A percentile compares a stretch with the other conserved stretches of the same genome.
These are phyloP conservation scores for Limonium bicolor DNA, from an alignment of 148 eudicot species.

Conservation along the genomic window DNA sequence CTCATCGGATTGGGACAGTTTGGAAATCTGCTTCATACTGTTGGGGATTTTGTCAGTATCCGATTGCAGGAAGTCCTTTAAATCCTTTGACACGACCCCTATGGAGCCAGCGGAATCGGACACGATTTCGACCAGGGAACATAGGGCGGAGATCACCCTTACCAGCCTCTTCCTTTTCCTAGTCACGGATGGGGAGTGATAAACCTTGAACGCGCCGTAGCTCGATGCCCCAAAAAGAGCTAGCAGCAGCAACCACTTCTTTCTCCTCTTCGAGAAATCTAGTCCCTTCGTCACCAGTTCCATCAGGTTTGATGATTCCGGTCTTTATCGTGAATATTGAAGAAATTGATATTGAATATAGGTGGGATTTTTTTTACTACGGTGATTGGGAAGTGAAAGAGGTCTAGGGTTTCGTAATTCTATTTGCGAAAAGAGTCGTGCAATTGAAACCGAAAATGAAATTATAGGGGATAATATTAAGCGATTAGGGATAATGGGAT, in stretches of 20 bases:
- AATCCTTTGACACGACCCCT: constrained; percentile 49
- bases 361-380: not conserved
- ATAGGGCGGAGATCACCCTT: constrained; percentile 27
- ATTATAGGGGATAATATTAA: not conserved
- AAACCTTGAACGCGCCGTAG: constrained; percentile 47
- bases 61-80: constrained; percentile 44
- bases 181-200: constrained; percentile 40
- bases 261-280: constrained; percentile 25
- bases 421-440: not conserved
- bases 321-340: too few relatives aligned
- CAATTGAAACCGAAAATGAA: not conserved
- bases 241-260: constrained; percentile 36
- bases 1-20: constrained; percentile 41
- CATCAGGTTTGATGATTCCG: too few relatives aligned
- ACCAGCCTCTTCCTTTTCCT: constrained; percentile 29
- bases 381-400: not conserved
- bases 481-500: not conserved
- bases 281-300: constrained; percentile 31
- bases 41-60: constrained; percentile 59
- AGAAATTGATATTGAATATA: too few relatives aligned
- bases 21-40: constrained; percentile 53
- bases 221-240: constrained; percentile 46
- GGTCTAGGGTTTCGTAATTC: constrained; percentile 1
- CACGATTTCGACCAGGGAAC: constrained; percentile 27
- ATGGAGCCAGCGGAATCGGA: constrained; percentile 46